These are phyloP conservation scores for Leucosporidium creatinivorum DNA, from an alignment of 768 basidiomycete species.

Conservation along the genomic window DNA sequence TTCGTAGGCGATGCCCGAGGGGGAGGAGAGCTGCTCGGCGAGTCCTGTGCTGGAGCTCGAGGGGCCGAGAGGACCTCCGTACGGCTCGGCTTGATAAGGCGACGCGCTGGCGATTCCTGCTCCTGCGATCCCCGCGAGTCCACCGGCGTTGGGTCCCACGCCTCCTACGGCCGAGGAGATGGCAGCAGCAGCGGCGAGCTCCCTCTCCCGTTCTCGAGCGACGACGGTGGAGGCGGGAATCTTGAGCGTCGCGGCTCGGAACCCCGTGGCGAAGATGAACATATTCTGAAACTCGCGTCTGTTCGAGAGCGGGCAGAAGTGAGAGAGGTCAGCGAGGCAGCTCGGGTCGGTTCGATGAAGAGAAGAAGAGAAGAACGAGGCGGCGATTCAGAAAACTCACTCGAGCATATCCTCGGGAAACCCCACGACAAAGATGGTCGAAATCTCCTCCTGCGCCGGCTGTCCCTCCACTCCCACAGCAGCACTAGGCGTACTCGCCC, in stretches of 20 bases:
- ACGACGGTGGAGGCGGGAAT: constrained; percentile 52
- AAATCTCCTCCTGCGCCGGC: constrained; percentile 25
- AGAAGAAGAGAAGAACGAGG: too few species aligned
- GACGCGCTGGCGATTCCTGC: neutral
- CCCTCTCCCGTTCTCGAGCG: constrained; percentile 23
- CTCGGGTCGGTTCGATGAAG: too few species aligned
- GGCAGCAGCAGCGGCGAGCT: constrained; percentile 4
- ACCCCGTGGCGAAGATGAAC: constrained; percentile 92
- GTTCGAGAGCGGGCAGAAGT: too few species aligned
- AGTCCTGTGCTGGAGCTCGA: neutral
- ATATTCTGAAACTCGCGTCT: constrained; percentile 94
- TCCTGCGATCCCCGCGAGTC: neutral
- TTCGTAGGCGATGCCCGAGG: neutral
- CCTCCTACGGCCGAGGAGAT: neutral
- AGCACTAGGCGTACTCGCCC: neutral
- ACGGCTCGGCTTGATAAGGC: neutral
- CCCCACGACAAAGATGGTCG: constrained; percentile 73
- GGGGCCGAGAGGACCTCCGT: neutral
- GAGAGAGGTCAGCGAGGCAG: too few species aligned
- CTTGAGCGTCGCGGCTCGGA: constrained; percentile 96
- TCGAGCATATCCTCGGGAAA: constrained; percentile 99
- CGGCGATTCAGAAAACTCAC: constrained; percentile 9
- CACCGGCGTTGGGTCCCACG: neutral
- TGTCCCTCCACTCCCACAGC: neutral
- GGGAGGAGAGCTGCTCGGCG: too few species aligned